phyloP scores from a whole-genome alignment of 352 stramenopile genomes.

The Phytophthora pinifolia region DNA sequence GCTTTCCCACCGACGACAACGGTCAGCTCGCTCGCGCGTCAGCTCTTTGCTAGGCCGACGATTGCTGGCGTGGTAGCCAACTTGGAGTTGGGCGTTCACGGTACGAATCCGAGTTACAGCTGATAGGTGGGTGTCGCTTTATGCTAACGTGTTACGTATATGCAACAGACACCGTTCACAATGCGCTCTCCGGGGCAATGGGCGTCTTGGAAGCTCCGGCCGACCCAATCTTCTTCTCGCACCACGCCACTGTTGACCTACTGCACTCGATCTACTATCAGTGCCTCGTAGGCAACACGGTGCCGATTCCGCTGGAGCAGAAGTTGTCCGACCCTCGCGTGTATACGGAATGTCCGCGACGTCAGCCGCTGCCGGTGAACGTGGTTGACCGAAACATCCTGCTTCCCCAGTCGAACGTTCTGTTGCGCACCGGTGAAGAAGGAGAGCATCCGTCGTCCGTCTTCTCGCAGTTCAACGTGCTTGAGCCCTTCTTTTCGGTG shows the following conservation, averaged over 20 bases:
- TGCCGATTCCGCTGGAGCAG: slow-evolving; percentile 46
- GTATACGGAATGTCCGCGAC: slow-evolving; percentile 58
- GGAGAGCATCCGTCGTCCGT: slow-evolving; percentile 48
- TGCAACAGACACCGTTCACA: slow-evolving; percentile 78
- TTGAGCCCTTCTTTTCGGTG: slow-evolving; percentile 55
- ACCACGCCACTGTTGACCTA: slow-evolving; percentile 82
- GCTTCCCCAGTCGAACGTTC: slow-evolving; percentile 52
- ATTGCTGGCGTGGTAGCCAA: slow-evolving; percentile 67
- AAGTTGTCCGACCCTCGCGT: slow-evolving; percentile 64
- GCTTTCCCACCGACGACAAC: slow-evolving; percentile 66
- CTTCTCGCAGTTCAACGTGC: slow-evolving; percentile 45
- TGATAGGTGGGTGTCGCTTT: neutral
- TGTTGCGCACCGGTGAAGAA: slow-evolving; percentile 54
- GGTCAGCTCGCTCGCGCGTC: slow-evolving; percentile 72
- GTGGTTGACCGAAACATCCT: slow-evolving; percentile 54
- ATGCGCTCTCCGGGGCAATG: slow-evolving; percentile 67
- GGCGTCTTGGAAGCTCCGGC: slow-evolving; percentile 67
- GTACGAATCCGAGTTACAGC: slow-evolving; percentile 35
- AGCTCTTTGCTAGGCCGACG: slow-evolving; percentile 68
- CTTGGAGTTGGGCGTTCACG: slow-evolving; percentile 75
- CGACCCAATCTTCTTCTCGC: slow-evolving; percentile 88
- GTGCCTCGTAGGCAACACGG: slow-evolving; percentile 67
- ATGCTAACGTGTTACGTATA: slow-evolving; percentile 11
- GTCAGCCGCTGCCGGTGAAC: slow-evolving; percentile 29
- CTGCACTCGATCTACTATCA: slow-evolving; percentile 88